These are phyloP conservation scores for Graphilbum ipis-grandicollis DNA, from an alignment of 2,329 filamentous ascomycete species.

Conservation along the genomic window DNA sequence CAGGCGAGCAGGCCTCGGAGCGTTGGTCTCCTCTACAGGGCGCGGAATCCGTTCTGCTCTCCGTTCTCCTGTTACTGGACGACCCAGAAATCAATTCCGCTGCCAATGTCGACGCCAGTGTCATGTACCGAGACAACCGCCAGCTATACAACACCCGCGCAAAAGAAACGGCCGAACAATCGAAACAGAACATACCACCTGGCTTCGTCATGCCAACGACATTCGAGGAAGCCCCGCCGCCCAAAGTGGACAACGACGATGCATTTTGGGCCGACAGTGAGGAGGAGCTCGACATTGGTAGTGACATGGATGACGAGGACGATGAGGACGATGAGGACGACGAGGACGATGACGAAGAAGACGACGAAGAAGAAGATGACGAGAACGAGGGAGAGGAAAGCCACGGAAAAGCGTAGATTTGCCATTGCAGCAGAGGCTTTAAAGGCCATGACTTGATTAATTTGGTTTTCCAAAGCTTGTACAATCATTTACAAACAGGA, in stretches of 20 bases:
- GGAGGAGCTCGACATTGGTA: slow-evolving; percentile 62
- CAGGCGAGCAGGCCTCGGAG: slow-evolving; percentile 76
- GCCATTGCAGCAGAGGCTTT: too few species aligned
- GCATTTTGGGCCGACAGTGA: slow-evolving; percentile 71
- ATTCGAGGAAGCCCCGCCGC: slow-evolving; percentile 40
- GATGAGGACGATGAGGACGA: slow-evolving; percentile 41
- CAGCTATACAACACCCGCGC: slow-evolving; percentile 54
- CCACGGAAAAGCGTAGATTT: background rate
- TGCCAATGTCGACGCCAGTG: slow-evolving; percentile 84
- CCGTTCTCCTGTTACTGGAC: slow-evolving; percentile 78
- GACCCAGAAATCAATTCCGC: slow-evolving; percentile 87
- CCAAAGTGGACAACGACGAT: slow-evolving; percentile 52
- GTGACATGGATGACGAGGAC: slow-evolving; percentile 45
- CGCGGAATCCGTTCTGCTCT: slow-evolving; percentile 87
- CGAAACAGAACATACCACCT: slow-evolving; percentile 62
- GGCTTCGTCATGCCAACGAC: slow-evolving; percentile 72
- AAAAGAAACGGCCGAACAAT: slow-evolving; percentile 49
- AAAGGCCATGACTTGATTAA: too few species aligned
- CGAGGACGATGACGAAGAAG: slow-evolving; percentile 26
- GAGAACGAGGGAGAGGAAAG: background rate
- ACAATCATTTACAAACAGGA: too few species aligned
- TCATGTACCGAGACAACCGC: slow-evolving; percentile 63
- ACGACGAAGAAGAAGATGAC: background rate
- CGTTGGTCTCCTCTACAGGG: slow-evolving; percentile 90
- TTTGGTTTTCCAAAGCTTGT: too few species aligned